Base-by-base conservation (phyloP, 2,329 filamentous ascomycete genomes). In the Penicillium janthinellum region DNA sequence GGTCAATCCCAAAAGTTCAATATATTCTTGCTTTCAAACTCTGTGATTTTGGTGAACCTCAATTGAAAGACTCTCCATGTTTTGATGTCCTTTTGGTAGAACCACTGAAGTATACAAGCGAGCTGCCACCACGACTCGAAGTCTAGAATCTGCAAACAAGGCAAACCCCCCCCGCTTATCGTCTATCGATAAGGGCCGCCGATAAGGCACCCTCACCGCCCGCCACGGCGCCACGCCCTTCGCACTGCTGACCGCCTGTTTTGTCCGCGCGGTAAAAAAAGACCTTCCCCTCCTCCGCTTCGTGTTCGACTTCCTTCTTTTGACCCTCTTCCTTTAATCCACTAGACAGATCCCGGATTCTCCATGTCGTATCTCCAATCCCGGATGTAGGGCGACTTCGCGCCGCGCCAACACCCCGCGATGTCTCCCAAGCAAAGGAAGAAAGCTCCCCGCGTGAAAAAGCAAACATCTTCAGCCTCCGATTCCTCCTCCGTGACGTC, bases 351-450 rank as follows among this genome's bases (percentile, higher is more conserved):
- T 35, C 8, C 38, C 38, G 10, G 41, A 42, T n/a, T 31, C 56
- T 37, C 49, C 37, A 67, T 67, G 64, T 50, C 57, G 64, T 67
- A 55, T 59, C 50, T 47, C 42, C 56, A 61, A 55, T 52, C 51
- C 60, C 63, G 61, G 63, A 62, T 69, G 67, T 69, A 69, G 67
- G 66, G 67, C 66, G 65, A 67, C 57, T 65, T 71, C 60, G 60
- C 65, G 67, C 68, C 68, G 71, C 73, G 70, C 72, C 69, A 73
- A 34, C 17, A 20, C 20, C 41, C 41, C 74, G 74, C 73, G 72
- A 79, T 79, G 77, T 72, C 77, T 76, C 75, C 75, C 71, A 78
- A 78, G 68, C 75, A 77, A 63, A 78, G 77, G 72, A 79, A 77
- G 66, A 72, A 75, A 64, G 48, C 58, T 54, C 60, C 65, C 62